phyloP scores from a whole-genome alignment of 2,329 filamentous ascomycete genomes.

The Penicillium vulpinum region DNA sequence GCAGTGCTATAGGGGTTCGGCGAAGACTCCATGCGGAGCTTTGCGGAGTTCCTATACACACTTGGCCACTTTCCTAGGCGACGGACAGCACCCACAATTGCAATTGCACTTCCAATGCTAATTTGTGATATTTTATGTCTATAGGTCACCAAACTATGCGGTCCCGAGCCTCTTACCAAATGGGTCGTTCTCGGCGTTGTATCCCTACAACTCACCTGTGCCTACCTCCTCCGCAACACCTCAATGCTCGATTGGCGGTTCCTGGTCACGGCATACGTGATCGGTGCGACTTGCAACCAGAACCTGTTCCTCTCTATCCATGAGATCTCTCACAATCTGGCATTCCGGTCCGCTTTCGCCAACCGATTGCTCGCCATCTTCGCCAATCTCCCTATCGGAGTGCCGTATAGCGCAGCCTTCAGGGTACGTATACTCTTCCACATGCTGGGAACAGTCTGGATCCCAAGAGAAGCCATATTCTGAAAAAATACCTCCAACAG shows the following conservation, averaged over 20 bases:
- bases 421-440: conserved; percentile 55
- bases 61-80: conserved; percentile 7
- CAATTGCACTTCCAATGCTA: conserved; percentile 15
- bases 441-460: neutral
- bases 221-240: conserved; percentile 73
- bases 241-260: conserved; percentile 81
- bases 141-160: conserved; percentile 94
- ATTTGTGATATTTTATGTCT: conserved; percentile 10
- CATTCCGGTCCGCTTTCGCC: conserved; percentile 75
- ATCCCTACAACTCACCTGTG: conserved; percentile 73
- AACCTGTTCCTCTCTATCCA: conserved; percentile 98
- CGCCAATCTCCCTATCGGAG: conserved; percentile 91
- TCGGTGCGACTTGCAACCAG: conserved; percentile 95
- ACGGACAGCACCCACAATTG: conserved; percentile 1
- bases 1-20: neutral
- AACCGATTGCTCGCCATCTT: conserved; percentile 89
- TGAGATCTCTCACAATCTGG: conserved; percentile 97
- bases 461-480: neutral
- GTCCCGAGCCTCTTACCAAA: conserved; percentile 92
- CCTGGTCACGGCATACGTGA: conserved; percentile 81
- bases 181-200: conserved; percentile 86
- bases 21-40: conserved; percentile 1
- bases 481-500: conserved; percentile 41
- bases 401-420: conserved; percentile 96
- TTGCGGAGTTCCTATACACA: conserved; percentile 1